Evolutionary conservation across 768 basidiomycete genomes (phyloP), one percentile per base, ranked within the genome.

Genomic region (Lactifluus rugatus): DNA sequence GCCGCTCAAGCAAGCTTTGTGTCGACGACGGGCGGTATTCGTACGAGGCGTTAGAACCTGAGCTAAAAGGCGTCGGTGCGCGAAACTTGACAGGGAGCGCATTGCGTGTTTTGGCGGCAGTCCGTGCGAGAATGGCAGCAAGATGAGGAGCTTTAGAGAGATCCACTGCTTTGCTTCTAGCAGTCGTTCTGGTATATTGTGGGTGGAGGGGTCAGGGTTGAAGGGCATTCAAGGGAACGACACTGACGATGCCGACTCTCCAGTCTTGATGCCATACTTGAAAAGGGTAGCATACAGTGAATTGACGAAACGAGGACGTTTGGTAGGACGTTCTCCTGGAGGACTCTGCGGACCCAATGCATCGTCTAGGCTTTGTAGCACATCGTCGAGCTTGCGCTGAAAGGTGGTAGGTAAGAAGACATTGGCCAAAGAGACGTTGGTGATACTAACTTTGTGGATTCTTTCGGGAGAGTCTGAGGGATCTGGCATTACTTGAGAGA

Each of bases 371-470:
- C 72, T 76, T 52, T 84, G 81, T 58, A 92, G 80, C 31, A 87
- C 90, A 70, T 91, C 89, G 58, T 89, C 84, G 48, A 91, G 79
- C 71, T 91, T 92, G 49, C 89, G 79, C 86, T 91, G 58, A 25
- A 49, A 56, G 17, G 31, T 14, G 16, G 17, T 9, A 34, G 19
- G 42, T 59, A n/a, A 48, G 21, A 49, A 37, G 25, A n/a, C n/a
- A 34, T 4, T 14, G 9, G 23, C 10, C 21, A 21, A 34, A 9
- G 14, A 2, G 0, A 21, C 2, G 14, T 19, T 5, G 25, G 2
- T 16, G 19, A 49, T 31, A 42, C 25, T 14, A 19, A 59, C 58
- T n/a, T 59, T 59, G 21, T 49, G 49, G 2, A 23, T 36, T 34
- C 52, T 49, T 36, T 59, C 53, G 21, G 46, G 31, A 26, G 31